phyloP scores from a whole-genome alignment of 805 yeast genomes.

The Debaryomyces hansenii region DNA sequence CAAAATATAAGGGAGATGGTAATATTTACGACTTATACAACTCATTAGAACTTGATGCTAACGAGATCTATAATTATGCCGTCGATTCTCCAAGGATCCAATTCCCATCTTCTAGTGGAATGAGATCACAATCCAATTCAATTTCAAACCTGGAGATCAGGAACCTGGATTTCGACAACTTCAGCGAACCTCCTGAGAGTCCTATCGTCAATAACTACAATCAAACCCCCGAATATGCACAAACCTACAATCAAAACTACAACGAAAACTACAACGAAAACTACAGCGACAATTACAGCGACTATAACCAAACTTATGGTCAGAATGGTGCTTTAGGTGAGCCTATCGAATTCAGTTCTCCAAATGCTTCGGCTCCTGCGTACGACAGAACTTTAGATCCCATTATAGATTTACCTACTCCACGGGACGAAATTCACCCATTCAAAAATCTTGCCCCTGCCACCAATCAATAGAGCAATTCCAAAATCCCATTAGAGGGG shows the following conservation, averaged over 20 bases:
- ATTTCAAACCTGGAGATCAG: background rate
- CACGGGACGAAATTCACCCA: conserved; percentile 20
- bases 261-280: too few relatives aligned
- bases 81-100: conserved; percentile 1
- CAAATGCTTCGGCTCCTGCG: too few relatives aligned
- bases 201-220: background rate
- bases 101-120: background rate
- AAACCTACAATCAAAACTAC: too few relatives aligned
- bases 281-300: too few relatives aligned
- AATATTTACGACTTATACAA: conserved; percentile 33
- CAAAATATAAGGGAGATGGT: conserved; percentile 36
- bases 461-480: background rate
- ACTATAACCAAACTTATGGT: background rate
- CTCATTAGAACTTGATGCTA: conserved; percentile 9
- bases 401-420: conserved; percentile 26
- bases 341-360: background rate
- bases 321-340: background rate
- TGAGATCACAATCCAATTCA: background rate
- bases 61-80: conserved; percentile 3
- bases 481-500: too few relatives aligned
- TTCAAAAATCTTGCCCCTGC: conserved; percentile 9
- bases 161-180: conserved; percentile 19
- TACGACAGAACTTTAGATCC: conserved; percentile 15
- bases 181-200: conserved; percentile 5
- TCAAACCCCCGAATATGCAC: too few relatives aligned